Conservation (phyloP, 768 basidiomycete species). For the Suillus luteus region DNA sequence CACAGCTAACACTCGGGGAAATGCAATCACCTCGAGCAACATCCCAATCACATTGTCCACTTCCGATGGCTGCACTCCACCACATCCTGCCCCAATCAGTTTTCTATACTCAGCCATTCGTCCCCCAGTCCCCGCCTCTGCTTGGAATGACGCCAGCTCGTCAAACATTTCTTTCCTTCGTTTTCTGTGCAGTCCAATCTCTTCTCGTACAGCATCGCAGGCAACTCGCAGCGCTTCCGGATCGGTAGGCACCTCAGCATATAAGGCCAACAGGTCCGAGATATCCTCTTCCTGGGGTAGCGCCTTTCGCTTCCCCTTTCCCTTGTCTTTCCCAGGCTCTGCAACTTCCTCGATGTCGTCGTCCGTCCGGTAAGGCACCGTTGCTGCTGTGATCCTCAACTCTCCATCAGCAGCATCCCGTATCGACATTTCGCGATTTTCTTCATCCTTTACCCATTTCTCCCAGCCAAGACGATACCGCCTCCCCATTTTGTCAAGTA, state of each 20-base stretch:
- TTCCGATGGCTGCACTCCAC: constrained; percentile 81
- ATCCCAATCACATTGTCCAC: constrained; percentile 85
- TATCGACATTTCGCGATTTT: constrained; percentile 69
- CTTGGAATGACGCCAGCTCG: constrained; percentile 76
- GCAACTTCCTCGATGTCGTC: constrained; percentile 45
- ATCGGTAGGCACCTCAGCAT: constrained; percentile 59
- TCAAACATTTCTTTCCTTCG: constrained; percentile 75
- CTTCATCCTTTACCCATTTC: constrained; percentile 89
- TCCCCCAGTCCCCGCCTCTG: constrained; percentile 88
- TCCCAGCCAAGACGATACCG: constrained; percentile 89
- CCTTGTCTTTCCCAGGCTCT: constrained; percentile 44
- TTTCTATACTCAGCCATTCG: constrained; percentile 87
- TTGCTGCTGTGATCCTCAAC: constrained; percentile 47
- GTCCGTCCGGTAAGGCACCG: constrained; percentile 48
- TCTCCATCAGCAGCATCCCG: constrained; percentile 64
- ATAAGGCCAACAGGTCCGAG: constrained; percentile 60
- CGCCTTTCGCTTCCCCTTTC: constrained; percentile 58
- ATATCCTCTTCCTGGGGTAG: constrained; percentile 55
- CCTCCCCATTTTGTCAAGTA: constrained; percentile 76
- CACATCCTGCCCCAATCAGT: constrained; percentile 89
- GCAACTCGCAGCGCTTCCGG: constrained; percentile 51
- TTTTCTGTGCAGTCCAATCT: constrained; percentile 64
- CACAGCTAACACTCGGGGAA: neutral
- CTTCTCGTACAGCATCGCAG: constrained; percentile 65
- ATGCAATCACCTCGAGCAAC: constrained; percentile 68